These are phyloP conservation scores for Ophiostoma ips DNA, from an alignment of 2,329 filamentous ascomycete genomes.

Conservation along the genomic window DNA sequence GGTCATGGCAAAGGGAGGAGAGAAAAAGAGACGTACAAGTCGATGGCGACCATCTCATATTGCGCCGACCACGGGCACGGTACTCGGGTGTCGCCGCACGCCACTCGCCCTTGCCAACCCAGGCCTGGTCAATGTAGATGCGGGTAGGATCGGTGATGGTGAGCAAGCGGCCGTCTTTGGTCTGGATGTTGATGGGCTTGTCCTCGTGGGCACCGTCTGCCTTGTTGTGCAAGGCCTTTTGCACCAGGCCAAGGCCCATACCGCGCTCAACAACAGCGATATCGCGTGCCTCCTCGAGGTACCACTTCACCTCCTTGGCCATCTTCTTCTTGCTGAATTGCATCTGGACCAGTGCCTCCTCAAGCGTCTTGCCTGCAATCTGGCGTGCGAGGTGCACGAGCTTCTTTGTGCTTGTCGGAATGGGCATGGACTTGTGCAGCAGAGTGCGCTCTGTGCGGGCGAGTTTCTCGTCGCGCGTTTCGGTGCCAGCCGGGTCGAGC, in stretches of 20 bases:
- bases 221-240: conserved; percentile 16
- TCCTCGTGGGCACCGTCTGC: conserved; percentile 16
- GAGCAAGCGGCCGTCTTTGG: conserved; percentile 62
- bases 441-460: conserved; percentile 46
- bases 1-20: conserved; percentile 5
- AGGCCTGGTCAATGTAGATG: conserved; percentile 85
- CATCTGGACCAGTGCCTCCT: conserved; percentile 91
- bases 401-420: conserved; percentile 88
- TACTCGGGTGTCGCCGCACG: conserved; percentile 46
- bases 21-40: conserved; percentile 46
- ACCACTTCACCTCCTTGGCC: conserved; percentile 62
- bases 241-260: conserved; percentile 57
- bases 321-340: conserved; percentile 89
- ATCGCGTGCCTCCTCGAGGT: conserved; percentile 70
- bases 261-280: conserved; percentile 65
- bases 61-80: conserved; percentile 57
- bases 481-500: conserved; percentile 41
- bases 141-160: conserved; percentile 59
- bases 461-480: conserved; percentile 50
- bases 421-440: conserved; percentile 48
- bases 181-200: conserved; percentile 45
- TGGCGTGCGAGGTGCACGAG: conserved; percentile 73
- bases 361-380: conserved; percentile 84
- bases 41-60: conserved; percentile 44
- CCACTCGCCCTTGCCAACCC: conserved; percentile 63